Percentiles rank a stretch among this genome's conserved stretches.
Conservation (phyloP, 2,329 filamentous ascomycete genomes). For the Knufia fluminis region DNA sequence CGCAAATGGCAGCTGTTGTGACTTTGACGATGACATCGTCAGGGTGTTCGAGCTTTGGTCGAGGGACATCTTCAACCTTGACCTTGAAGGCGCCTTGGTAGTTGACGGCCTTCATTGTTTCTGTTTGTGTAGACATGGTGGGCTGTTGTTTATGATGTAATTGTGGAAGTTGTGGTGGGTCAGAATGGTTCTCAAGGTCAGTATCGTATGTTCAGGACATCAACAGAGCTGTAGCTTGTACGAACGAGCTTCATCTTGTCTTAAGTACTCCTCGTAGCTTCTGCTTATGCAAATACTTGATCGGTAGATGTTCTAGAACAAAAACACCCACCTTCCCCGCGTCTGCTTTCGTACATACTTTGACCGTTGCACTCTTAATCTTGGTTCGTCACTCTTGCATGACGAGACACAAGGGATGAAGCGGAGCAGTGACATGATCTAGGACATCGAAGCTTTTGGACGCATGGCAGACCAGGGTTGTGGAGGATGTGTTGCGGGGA, state of each 20-base stretch:
- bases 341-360: background rate
- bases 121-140: constrained; percentile 37
- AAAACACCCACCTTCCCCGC: constrained; percentile 2
- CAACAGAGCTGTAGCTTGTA: background rate
- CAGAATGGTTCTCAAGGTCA: no score
- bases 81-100: constrained; percentile 55
- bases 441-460: no score
- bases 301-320: constrained; percentile 4
- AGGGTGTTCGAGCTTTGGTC: constrained; percentile 52
- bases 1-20: constrained; percentile 53
- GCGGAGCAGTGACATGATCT: background rate
- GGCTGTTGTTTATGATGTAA: constrained; percentile 26
- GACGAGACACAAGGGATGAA: background rate
- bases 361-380: background rate
- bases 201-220: no score
- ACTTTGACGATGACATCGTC: constrained; percentile 58
- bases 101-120: constrained; percentile 53
- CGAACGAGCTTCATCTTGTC: background rate
- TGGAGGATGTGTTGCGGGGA: no score
- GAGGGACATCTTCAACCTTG: constrained; percentile 50
- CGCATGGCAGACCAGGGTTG: no score
- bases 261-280: background rate
- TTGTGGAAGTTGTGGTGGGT: background rate
- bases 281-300: background rate
- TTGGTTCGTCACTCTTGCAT: background rate